Evolutionary conservation across 2,329 filamentous ascomycete genomes (phyloP), one percentile per base, ranked within the genome.

Genomic region (Colletotrichum cordylinicola): DNA sequence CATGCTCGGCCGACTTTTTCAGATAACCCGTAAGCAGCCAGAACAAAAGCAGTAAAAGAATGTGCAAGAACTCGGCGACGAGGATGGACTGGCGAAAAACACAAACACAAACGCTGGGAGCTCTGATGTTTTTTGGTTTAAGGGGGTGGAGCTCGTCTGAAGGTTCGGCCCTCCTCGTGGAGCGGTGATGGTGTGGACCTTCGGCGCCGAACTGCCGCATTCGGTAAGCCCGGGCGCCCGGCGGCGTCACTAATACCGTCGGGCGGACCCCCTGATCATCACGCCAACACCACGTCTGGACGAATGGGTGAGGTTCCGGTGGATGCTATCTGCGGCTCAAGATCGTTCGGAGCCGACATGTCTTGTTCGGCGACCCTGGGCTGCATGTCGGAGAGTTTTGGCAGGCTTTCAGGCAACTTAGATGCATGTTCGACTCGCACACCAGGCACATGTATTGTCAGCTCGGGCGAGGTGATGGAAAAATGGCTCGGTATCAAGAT

Each of bases 171-270:
- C 24, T 21, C 27, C 16, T 52, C 43, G 43, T 52, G 43, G n/a
- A 52, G 43, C 43, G n/a, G 43, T 21, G 29, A 61, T 67, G 29
- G 39, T 27, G 21, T 58, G 13, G 16, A 21, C 13, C 55, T 72
- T 72, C 61, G 61, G 67, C 60, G 16, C 72, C 72, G 72, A 74
- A 43, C 52, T 74, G 27, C 72, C 67, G 60, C 4, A 74, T 70
- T n/a, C 16, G 72, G 61, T 16, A 71, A 71, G 33, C 60, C 21
- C 8, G 15, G n/a, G 31, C 13, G n/a, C 33, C 35, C n/a, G 48
- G 35, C 65, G 43, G n/a, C 8, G 29, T n/a, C 43, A n/a, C 21
- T 33, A 18, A 24, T 4, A 21, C 29, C 43, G 31, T 33, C 10
- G 37, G 12, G 24, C 27, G 64, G 27, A 9, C 43, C 43, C 65